Base-by-base conservation (phyloP, 345 rosid species). In the Excoecaria agallocha region DNA sequence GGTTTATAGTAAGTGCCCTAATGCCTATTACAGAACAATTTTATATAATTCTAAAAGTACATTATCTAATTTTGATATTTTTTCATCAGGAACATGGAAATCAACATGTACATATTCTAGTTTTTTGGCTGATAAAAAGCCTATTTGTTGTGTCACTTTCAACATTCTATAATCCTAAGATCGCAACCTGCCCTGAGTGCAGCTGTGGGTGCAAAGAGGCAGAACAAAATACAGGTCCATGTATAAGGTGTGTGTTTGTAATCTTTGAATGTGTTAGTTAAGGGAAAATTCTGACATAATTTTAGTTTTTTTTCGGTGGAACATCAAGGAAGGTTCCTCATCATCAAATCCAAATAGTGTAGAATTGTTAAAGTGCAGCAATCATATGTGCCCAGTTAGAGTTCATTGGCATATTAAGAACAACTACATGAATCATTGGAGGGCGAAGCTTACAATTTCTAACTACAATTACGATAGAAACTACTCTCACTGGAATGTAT, bases 121-220 rank as follows among this genome's bases (percentile, higher is more conserved):
- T 70, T 86, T 88, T 62, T 10, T 86, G 66, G 94, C 89, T 0
- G 85, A 82, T 66, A 80, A 76, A 78, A 66, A 75, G 64, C 91
- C 85, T 0, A 30, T 55, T 51, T 88, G 90, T 16, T 90, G 90
- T 49, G 83, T 85, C 90, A 5, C 86, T 90, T 60, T 88, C 91
- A 22, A 82, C 89, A 54, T 88, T 90, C 74, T 88, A 83, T 74
- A 88, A 79, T 68, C 80, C 88, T 13, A 69, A 41, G 48, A n/a
- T 90, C 82, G 85, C 88, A 56, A 16, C 82, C 3, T 90, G 91
- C 74, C 86, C 85, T 11, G 56, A 15, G 16, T 86, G 89, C 79
- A 86, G 91, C 82, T 90, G 91, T 71, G 94, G 91, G 11, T 86
- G 92, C 82, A 86, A 77, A 84, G 85, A 76, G 39, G 77, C 85